A percentile compares a stretch with the other conserved stretches of the same genome.
Evolutionary conservation across 2,329 filamentous ascomycete species (phyloP).

Genomic region (Calonectria fujianensis): DNA sequence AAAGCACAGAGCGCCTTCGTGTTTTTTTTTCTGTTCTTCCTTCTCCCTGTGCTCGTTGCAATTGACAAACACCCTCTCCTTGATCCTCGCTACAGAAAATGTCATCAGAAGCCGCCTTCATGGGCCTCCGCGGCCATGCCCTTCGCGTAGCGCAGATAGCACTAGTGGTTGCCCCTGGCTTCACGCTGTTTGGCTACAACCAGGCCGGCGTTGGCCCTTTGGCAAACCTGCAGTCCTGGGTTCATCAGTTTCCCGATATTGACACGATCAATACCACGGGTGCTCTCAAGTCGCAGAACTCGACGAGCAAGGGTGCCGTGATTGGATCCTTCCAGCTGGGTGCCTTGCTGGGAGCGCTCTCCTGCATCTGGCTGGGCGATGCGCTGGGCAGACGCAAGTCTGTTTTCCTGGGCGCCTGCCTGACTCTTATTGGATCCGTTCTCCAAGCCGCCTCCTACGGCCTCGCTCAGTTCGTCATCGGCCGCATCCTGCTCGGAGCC

Average conservation of each 20-base stretch:
- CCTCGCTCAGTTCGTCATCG: slow-evolving; percentile 60
- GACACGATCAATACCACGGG: slow-evolving; percentile 69
- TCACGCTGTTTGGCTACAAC: slow-evolving; percentile 73
- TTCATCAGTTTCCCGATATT: slow-evolving; percentile 70
- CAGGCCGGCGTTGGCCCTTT: slow-evolving; percentile 83
- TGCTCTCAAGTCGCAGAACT: slow-evolving; percentile 61
- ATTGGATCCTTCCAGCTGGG: slow-evolving; percentile 74
- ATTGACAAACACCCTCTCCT: neutral
- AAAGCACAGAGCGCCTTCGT: neutral
- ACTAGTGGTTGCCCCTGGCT: slow-evolving; percentile 65
- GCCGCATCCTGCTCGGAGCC: slow-evolving; percentile 71
- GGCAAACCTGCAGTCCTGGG: slow-evolving; percentile 77
- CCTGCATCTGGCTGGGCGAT: slow-evolving; percentile 70
- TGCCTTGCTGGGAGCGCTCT: slow-evolving; percentile 71
- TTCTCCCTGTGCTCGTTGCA: neutral
- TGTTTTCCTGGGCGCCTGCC: slow-evolving; percentile 71
- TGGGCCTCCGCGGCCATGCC: slow-evolving; percentile 61
- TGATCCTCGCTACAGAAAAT: neutral
- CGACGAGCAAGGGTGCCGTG: slow-evolving; percentile 66
- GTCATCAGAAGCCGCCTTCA: slow-evolving; percentile 45
- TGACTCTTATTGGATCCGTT: slow-evolving; percentile 71
- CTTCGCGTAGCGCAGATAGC: slow-evolving; percentile 62
- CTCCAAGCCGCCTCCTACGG: slow-evolving; percentile 72
- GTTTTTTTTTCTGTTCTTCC: neutral
- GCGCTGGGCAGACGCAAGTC: slow-evolving; percentile 74